Evolutionary conservation across 768 basidiomycete species (phyloP), one percentile per base, ranked within the genome.

Genomic region (Tulasnella sp.): DNA sequence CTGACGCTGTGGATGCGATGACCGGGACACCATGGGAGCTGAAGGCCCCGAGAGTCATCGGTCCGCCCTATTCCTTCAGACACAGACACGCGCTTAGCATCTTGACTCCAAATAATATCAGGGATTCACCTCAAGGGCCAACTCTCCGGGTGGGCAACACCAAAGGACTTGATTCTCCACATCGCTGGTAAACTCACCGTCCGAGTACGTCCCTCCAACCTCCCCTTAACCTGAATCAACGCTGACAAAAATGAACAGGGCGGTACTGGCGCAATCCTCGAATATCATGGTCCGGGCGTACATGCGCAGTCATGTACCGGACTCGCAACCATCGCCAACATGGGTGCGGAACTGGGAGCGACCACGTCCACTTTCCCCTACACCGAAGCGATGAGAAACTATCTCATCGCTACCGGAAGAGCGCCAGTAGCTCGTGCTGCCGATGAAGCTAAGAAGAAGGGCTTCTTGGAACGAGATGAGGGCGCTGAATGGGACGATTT

Each of bases 281-380:
- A 98, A 80, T 99, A 99, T 80, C 98, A 94, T 79, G 97, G 97
- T 0, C 89, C 94, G 32, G 95, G 96, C 11, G 94, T 98, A 11
- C 84, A 84, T 73, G 83, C 83, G 68, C 94, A 96, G 77, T 98
- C 95, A 19, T 97, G 94, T 79, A 98, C 97, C 75, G 95, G 92
- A 71, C 82, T 97, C 69, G 97, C 96, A 1, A 98, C 97, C 1
- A 91, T 99, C 71, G 91, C 93, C 59, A 98, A 99, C 81, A 99
- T 98, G 97, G 97, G 97, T 67, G 97, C 97, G 14, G 97, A 99
- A 83, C 95, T 98, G n/a, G 97, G 97, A 42, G 97, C 97, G n/a
- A 99, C 97, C 0, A 98, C 97, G 0, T 96, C 95, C 1, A 94
- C 91, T 6, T 99, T 99, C 85, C 95, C 96, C 5, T 99, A 98